phyloP scores from a whole-genome alignment of 768 basidiomycete genomes.

The Boletus subcaerulescens region DNA sequence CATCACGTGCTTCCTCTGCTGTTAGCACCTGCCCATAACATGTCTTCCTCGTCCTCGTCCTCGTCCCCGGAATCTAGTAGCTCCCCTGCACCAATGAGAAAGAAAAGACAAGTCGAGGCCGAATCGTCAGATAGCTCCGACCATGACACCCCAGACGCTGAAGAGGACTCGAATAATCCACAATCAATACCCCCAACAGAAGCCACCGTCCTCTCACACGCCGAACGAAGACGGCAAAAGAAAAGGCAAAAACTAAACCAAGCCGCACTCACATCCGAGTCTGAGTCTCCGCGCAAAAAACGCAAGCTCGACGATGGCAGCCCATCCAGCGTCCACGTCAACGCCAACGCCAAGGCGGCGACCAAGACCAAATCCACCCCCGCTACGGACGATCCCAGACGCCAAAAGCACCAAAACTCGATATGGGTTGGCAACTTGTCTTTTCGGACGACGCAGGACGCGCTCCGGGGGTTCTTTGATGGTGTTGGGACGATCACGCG shows the following conservation, averaged over 20 bases:
- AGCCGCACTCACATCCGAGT: neutral
- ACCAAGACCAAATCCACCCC: neutral
- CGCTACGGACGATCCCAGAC: slow-evolving; percentile 10
- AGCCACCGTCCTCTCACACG: slow-evolving; percentile 65
- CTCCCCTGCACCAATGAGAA: slow-evolving; percentile 25
- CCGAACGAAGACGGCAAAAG: slow-evolving; percentile 65
- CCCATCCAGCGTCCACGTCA: neutral
- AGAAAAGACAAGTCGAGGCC: slow-evolving; percentile 20
- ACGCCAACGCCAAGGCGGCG: neutral
- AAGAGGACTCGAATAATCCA: slow-evolving; percentile 1
- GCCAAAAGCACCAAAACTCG: slow-evolving; percentile 70
- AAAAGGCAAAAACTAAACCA: slow-evolving; percentile 33
- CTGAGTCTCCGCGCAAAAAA: slow-evolving; percentile 38
- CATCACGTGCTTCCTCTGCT: slow-evolving; percentile 6
- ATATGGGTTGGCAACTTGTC: slow-evolving; percentile 96
- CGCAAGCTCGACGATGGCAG: slow-evolving; percentile 39
- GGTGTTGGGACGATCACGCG: slow-evolving; percentile 73
- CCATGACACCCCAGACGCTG: slow-evolving; percentile 20
- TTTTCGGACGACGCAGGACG: slow-evolving; percentile 79
- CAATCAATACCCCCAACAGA: slow-evolving; percentile 2
- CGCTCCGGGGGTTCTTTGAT: slow-evolving; percentile 69
- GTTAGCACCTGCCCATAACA: neutral
- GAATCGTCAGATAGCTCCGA: slow-evolving; percentile 20
- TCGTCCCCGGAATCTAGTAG: slow-evolving; percentile 34
- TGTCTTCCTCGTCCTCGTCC: slow-evolving; percentile 14